Evolutionary conservation across 2,329 filamentous ascomycete species (phyloP), one percentile per base, ranked within the genome.

Genomic region (Monascus ruber): DNA sequence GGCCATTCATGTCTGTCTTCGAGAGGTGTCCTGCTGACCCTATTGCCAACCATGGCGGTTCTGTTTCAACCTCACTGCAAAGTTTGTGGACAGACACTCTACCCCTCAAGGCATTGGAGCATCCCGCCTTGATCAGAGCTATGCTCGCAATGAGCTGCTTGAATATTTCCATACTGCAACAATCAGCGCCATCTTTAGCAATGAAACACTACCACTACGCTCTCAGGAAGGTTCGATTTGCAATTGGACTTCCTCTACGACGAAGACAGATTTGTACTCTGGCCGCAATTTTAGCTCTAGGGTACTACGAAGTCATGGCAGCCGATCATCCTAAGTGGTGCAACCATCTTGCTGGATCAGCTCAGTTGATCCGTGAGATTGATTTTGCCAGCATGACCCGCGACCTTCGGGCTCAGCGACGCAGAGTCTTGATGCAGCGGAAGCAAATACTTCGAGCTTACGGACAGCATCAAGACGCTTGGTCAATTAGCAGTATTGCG

Each of bases 251-350:
- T 25, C 70, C 78, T 0, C 72, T 70, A 34, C 78, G 79, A 50
- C 77, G 87, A 38, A 78, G 80, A 6, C 79, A 86, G 40, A 76
- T 85, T 6, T 79, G 85, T 1, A 95, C 87, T 0, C 68, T 96
- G n/a, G 89, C 88, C 5, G 87, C 88, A 2, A 87, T 85, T 0
- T 69, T 95, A 29, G 68, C 96, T 5, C 72, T 98, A 5, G 85
- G 81, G 0, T 96, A 87, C 58, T 96, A 94, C 53, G 91, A 96
- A 59, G 85, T 95, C 11, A 91, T 89, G 80, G 83, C 83, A 29
- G 89, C 87, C 24, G 89, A 98, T 49, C 89, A 96, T 52, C 79
- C 83, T 40, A 94, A 94, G 59, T 98, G 91, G 91, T 91, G 85
- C 53, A 89, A 84, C 45, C 91, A 96, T 62, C 69, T 96, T 31